Percentiles rank a stretch among this genome's conserved stretches.
phyloP scores from a whole-genome alignment of 176 grass and related monocot species.

The Carex pumila region DNA sequence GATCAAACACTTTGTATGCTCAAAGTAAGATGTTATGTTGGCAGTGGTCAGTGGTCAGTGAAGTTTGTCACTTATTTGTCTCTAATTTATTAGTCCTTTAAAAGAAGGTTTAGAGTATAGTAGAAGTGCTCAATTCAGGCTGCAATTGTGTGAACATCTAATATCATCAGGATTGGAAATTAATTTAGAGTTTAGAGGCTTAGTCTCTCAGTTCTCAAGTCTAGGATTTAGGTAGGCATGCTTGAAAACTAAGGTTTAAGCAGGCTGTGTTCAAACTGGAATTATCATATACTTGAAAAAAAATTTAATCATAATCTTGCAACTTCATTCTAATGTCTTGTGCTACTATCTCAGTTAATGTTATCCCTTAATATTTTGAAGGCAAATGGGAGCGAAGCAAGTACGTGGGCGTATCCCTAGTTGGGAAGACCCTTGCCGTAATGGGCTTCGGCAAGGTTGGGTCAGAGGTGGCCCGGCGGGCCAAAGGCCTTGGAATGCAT shows the following conservation, averaged over 20 bases:
- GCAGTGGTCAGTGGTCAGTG: background rate
- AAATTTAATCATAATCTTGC: background rate
- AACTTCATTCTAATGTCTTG: background rate
- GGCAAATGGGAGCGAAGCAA: slow-evolving; percentile 90
- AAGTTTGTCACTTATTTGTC: background rate
- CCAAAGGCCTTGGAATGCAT: slow-evolving; percentile 84
- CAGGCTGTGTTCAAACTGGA: background rate
- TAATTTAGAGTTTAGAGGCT: background rate
- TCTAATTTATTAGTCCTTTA: background rate
- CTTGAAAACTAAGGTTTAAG: background rate
- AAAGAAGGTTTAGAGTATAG: background rate
- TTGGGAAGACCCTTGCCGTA: slow-evolving; percentile 78
- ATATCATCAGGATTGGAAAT: background rate
- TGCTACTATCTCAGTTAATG: background rate
- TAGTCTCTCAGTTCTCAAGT: background rate
- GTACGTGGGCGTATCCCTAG: slow-evolving; percentile 86
- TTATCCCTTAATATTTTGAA: slow-evolving; percentile 8
- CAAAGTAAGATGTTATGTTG: background rate
- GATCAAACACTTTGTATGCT: background rate
- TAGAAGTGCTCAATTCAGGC: background rate
- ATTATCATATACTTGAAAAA: background rate
- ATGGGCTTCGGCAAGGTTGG: slow-evolving; percentile 99
- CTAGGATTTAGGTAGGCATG: background rate
- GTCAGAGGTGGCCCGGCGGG: slow-evolving; percentile 81
- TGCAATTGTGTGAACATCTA: background rate